phyloP scores from a whole-genome alignment of 1,139 yeast species.

The Arxiozyma heterogenica region DNA sequence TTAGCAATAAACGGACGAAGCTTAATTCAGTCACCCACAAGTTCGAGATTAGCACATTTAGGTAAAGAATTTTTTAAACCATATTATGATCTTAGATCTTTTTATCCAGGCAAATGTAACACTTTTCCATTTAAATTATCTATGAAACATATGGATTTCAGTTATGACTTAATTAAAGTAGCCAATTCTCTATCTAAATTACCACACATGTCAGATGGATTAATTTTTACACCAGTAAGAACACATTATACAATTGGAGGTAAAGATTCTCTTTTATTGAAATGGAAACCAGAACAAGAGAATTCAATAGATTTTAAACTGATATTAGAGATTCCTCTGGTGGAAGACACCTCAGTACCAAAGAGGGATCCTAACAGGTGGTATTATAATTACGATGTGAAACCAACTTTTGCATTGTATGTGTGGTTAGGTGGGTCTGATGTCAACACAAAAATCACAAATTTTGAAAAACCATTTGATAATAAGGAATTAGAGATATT shows the following conservation, averaged over 20 bases:
- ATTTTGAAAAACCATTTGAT: constrained; percentile 28
- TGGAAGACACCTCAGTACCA: constrained; percentile 60
- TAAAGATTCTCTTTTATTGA: constrained; percentile 70
- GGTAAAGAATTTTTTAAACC: constrained; percentile 80
- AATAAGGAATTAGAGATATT: constrained; percentile 27
- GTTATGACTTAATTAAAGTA: constrained; percentile 73
- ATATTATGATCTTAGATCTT: constrained; percentile 55
- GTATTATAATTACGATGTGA: constrained; percentile 71
- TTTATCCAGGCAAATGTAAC: constrained; percentile 62
- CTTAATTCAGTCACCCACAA: constrained; percentile 59
- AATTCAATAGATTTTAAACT: constrained; percentile 85
- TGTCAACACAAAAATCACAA: constrained; percentile 24
- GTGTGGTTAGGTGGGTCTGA: constrained; percentile 71
- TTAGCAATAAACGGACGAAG: constrained; percentile 70
- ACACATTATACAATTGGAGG: constrained; percentile 75
- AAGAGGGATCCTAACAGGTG: constrained; percentile 65
- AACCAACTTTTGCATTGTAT: constrained; percentile 56
- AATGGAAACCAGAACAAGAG: constrained; percentile 97
- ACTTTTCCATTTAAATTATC: constrained; percentile 80
- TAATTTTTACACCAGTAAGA: constrained; percentile 84
- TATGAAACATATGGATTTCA: constrained; percentile 77
- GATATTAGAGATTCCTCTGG: constrained; percentile 55
- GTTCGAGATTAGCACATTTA: constrained; percentile 78
- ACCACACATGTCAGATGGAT: constrained; percentile 88
- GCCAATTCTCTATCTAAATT: constrained; percentile 62